phyloP scores from a whole-genome alignment of 371 early-diverging fungal species.

The Mortierella sp. region DNA sequence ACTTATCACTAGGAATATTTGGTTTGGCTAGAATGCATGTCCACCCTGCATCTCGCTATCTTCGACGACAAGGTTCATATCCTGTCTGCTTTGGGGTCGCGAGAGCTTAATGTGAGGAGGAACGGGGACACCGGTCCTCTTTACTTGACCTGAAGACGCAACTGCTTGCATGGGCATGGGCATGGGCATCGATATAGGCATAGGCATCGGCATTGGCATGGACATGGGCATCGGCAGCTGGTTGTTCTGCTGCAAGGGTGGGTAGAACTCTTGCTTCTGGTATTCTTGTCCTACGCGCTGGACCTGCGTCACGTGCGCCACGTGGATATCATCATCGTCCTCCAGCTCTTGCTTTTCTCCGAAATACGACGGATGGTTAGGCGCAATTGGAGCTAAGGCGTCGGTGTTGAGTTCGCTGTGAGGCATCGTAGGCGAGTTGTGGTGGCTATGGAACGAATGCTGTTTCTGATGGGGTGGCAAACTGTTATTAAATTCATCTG shows the following conservation, averaged over 20 bases:
- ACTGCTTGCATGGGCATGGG: slow-evolving; percentile 4
- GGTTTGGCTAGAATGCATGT: not conserved
- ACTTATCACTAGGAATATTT: no score
- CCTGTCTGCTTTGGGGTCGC: slow-evolving; percentile 16
- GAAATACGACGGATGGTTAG: slow-evolving; percentile 14
- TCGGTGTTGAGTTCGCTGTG: slow-evolving; percentile 5
- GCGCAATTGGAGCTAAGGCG: not conserved
- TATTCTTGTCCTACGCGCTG: not conserved
- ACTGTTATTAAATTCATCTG: slow-evolving; percentile 35
- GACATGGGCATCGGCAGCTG: slow-evolving; percentile 19
- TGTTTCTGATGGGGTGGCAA: slow-evolving; percentile 46
- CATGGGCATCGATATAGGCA: not conserved
- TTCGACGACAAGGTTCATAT: slow-evolving; percentile 10
- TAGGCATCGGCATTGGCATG: slow-evolving; percentile 12
- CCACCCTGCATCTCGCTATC: not conserved
- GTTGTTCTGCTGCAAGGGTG: slow-evolving; percentile 13
- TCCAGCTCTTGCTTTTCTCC: slow-evolving; percentile 49
- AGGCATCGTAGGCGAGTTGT: slow-evolving; percentile 15
- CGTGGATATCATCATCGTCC: slow-evolving; percentile 16
- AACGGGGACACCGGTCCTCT: not conserved
- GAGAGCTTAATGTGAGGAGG: slow-evolving; percentile 19
- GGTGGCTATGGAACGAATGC: slow-evolving; percentile 46
- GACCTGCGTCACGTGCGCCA: no score
- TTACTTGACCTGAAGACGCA: not conserved
- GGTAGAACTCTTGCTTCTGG: slow-evolving; percentile 9